These are phyloP conservation scores for Rhodofomes roseus DNA, from an alignment of 1,284 basidiomycete genomes.

Conservation along the genomic window DNA sequence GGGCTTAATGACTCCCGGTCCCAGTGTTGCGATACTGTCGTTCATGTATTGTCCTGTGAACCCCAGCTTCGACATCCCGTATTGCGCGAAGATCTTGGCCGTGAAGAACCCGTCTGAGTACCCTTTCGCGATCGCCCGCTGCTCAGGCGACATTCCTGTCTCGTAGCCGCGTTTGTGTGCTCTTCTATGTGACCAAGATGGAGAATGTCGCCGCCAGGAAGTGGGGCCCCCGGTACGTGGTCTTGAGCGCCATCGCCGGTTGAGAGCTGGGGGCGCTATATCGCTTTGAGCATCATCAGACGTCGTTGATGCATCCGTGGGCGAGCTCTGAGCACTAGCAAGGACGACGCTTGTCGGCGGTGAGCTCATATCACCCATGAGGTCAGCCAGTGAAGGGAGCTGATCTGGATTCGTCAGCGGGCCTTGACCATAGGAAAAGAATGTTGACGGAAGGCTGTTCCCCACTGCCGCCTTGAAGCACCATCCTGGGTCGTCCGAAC, in stretches of 20 bases:
- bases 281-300: background rate
- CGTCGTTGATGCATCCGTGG: conserved; percentile 1
- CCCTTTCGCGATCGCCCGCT: conserved; percentile 38
- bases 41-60: conserved; percentile 61
- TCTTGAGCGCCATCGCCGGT: background rate
- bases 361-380: conserved; percentile 12
- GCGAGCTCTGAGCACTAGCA: conserved; percentile 1
- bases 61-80: conserved; percentile 56
- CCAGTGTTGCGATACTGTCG: conserved; percentile 42
- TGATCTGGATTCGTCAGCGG: conserved; percentile 17
- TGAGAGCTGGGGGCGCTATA: background rate
- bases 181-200: background rate
- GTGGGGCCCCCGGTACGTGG: background rate
- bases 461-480: conserved; percentile 63
- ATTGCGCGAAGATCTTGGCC: conserved; percentile 56
- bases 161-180: conserved; percentile 3
- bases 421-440: conserved; percentile 47
- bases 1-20: conserved; percentile 31
- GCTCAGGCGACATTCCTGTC: conserved; percentile 14
- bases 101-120: conserved; percentile 64
- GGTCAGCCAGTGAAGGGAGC: conserved; percentile 17
- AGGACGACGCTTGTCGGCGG: conserved; percentile 3
- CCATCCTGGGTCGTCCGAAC: conserved; percentile 58
- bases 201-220: background rate
- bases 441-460: conserved; percentile 49